A percentile compares a stretch with the other conserved stretches of the same genome.
These are phyloP conservation scores for Cystofilobasidium capitatum DNA, from an alignment of 768 basidiomycete genomes.

Conservation along the genomic window DNA sequence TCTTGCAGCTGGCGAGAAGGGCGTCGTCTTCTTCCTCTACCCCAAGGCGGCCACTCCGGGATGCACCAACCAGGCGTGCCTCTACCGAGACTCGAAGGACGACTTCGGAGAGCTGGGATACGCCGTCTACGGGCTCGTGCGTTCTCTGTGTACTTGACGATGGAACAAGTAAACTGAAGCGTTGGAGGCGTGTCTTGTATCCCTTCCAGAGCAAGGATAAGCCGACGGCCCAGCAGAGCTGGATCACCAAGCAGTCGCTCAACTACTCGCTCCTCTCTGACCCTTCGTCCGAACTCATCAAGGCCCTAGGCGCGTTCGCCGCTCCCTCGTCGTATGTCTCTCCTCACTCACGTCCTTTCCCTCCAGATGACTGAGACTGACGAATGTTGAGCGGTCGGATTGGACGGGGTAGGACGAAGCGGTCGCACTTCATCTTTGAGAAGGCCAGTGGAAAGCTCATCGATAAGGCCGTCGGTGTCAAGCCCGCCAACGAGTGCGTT, in stretches of 20 bases:
- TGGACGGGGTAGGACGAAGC: constrained; percentile 54
- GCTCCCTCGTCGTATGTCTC: not conserved
- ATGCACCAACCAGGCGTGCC: constrained; percentile 87
- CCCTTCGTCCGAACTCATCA: constrained; percentile 68
- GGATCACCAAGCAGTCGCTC: constrained; percentile 57
- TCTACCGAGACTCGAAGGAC: constrained; percentile 71
- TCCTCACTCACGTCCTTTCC: not conserved
- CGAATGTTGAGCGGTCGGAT: not conserved
- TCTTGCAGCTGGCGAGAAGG: constrained; percentile 49
- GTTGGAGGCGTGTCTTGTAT: constrained; percentile 32
- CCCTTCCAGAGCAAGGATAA: constrained; percentile 46
- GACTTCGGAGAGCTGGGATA: constrained; percentile 60
- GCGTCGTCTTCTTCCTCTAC: constrained; percentile 54
- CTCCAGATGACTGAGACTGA: not conserved
- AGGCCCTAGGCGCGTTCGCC: constrained; percentile 55
- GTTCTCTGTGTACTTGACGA: not conserved
- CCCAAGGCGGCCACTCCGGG: constrained; percentile 43
- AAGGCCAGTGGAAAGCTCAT: constrained; percentile 74
- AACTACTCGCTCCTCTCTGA: constrained; percentile 83
- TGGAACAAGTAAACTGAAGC: not conserved
- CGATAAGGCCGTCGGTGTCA: constrained; percentile 70
- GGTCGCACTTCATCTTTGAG: constrained; percentile 88
- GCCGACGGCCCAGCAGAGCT: constrained; percentile 59
- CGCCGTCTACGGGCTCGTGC: constrained; percentile 20
- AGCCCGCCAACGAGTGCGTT: constrained; percentile 28